These are phyloP conservation scores for Fusarium sp. DNA, from an alignment of 2,329 filamentous ascomycete species.

Conservation along the genomic window DNA sequence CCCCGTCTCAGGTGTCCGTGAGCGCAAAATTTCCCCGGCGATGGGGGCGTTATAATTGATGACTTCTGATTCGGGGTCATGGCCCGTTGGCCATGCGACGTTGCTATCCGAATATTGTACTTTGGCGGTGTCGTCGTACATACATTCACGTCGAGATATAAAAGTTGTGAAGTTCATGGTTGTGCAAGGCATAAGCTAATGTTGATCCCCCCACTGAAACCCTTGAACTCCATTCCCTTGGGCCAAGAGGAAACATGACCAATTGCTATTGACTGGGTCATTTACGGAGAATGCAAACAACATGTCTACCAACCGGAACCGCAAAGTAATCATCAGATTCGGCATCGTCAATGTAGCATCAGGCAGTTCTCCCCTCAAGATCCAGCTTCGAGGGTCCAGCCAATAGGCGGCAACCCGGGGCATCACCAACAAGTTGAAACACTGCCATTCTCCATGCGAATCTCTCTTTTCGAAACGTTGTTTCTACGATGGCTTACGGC, in stretches of 20 bases:
- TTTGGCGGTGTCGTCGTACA: not conserved
- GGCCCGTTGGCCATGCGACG: no score
- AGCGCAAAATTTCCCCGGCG: slow-evolving; percentile 18
- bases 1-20: slow-evolving; percentile 27
- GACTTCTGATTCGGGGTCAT: slow-evolving; percentile 5
- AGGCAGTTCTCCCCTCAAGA: slow-evolving; percentile 16
- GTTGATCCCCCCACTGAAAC: not conserved
- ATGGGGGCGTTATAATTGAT: slow-evolving; percentile 19
- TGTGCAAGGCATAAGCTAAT: slow-evolving; percentile 14
- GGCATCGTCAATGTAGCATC: slow-evolving; percentile 19
- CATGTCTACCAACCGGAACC: slow-evolving; percentile 3
- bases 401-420: slow-evolving; percentile 3
- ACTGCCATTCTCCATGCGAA: slow-evolving; percentile 3
- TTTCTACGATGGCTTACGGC: slow-evolving; percentile 6
- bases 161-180: slow-evolving; percentile 14
- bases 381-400: not conserved
- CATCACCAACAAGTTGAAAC: slow-evolving; percentile 11
- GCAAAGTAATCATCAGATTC: slow-evolving; percentile 10
- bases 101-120: not conserved
- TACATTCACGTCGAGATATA: not conserved
- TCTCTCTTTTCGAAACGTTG: slow-evolving; percentile 26
- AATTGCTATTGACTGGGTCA: not conserved
- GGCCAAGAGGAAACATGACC: slow-evolving; percentile 14
- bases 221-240: no score
- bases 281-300: not conserved